Percentiles rank a stretch among this genome's conserved stretches.
Conservation (phyloP, 495 filamentous ascomycete genomes). For the Ramalina intermedia region DNA sequence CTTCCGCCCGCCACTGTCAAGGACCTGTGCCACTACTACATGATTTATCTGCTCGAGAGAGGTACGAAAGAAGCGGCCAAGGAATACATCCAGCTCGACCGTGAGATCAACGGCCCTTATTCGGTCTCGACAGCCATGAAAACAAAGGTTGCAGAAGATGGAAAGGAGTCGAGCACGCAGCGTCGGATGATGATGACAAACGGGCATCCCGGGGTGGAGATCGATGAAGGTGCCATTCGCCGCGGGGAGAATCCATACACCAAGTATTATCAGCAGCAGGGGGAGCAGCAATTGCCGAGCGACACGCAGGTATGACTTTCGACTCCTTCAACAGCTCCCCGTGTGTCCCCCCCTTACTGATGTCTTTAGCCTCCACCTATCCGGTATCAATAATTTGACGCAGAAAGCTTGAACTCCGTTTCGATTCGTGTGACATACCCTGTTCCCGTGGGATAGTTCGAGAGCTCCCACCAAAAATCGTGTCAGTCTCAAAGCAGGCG, state of each 20-base stretch:
- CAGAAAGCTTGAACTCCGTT: too few relatives aligned
- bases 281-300: slow-evolving; percentile 25
- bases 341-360: background rate
- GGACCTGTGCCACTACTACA: slow-evolving; percentile 66
- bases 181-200: slow-evolving; percentile 39
- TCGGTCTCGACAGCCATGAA: slow-evolving; percentile 32
- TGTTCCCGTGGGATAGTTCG: too few relatives aligned
- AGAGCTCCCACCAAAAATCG: too few relatives aligned
- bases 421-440: too few relatives aligned
- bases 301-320: slow-evolving; percentile 13
- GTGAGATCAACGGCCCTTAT: slow-evolving; percentile 65
- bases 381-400: background rate
- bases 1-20: slow-evolving; percentile 53
- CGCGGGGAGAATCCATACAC: slow-evolving; percentile 51
- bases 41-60: slow-evolving; percentile 71
- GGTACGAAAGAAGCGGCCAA: slow-evolving; percentile 74
- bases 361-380: background rate
- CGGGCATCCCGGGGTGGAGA: slow-evolving; percentile 38
- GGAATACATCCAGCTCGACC: slow-evolving; percentile 72
- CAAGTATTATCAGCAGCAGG: slow-evolving; percentile 50
- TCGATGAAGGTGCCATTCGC: slow-evolving; percentile 47
- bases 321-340: background rate
- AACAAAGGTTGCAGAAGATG: slow-evolving; percentile 34
- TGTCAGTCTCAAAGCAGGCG: too few relatives aligned
- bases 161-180: slow-evolving; percentile 31